Evolutionary conservation across 2,329 filamentous ascomycete genomes (phyloP).

Genomic region (Calycina herbarum): DNA sequence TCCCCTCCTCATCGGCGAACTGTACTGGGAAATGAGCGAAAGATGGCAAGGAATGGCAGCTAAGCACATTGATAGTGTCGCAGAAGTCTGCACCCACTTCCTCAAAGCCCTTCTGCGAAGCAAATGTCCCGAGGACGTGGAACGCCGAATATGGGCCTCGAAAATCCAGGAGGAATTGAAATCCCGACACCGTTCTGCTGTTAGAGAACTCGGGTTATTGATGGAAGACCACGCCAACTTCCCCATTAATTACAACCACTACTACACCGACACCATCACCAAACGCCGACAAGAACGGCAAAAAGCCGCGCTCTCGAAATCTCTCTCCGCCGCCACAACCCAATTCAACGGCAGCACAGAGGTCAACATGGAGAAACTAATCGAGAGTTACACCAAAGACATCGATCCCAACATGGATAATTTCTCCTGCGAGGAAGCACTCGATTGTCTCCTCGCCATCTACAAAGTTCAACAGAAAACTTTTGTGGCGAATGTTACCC

Average conservation of each 20-base stretch:
- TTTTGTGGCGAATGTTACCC: slow-evolving; percentile 39
- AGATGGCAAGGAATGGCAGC: slow-evolving; percentile 13
- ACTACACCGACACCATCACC: slow-evolving; percentile 38
- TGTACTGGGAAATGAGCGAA: slow-evolving; percentile 16
- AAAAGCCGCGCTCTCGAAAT: slow-evolving; percentile 5
- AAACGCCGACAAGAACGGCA: slow-evolving; percentile 25
- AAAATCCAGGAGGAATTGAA: slow-evolving; percentile 8
- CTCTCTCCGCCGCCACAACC: neutral
- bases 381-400: slow-evolving; percentile 9
- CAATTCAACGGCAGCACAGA: neutral
- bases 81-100: slow-evolving; percentile 10
- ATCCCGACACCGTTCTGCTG: neutral
- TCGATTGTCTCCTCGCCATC: slow-evolving; percentile 36
- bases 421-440: slow-evolving; percentile 35
- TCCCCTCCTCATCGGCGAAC: slow-evolving; percentile 17
- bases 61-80: slow-evolving; percentile 6
- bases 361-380: slow-evolving; percentile 17
- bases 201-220: slow-evolving; percentile 18
- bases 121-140: slow-evolving; percentile 16
- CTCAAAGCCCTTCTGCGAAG: neutral
- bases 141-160: slow-evolving; percentile 4
- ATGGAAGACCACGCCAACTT: slow-evolving; percentile 34
- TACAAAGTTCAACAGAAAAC: slow-evolving; percentile 39
- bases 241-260: slow-evolving; percentile 42
- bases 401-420: slow-evolving; percentile 33